Evolutionary conservation across 1,284 basidiomycete species (phyloP), one percentile per base, ranked within the genome.

Genomic region (Marasmius tenuissimus): DNA sequence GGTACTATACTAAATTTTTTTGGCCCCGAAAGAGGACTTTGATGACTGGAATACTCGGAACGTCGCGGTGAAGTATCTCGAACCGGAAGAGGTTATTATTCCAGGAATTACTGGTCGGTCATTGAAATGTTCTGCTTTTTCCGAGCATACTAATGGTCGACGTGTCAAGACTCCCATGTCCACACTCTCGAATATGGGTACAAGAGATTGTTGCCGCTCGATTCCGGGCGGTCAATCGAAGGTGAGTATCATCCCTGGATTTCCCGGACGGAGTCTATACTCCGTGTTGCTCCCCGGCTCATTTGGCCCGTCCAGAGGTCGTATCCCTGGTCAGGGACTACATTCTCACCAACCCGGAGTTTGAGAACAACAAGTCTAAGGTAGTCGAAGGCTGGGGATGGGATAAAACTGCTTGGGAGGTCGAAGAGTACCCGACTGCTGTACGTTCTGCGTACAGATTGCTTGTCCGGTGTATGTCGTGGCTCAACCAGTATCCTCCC

Each of bases 311-410:
- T 27, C 27, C 66, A 85, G 92, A 93, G 62, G 80, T 91, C 9
- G 74, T 93, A 11, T 80, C 3, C 16, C 79, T 81, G 4, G 76
- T 95, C 18, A 88, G 89, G 63, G 66, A 71, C 0, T 91, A 92
- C 67, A 83, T 94, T 55, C 68, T 75, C 2, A 71, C 78, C 3
- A 81, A 85, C 60, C 82, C 86, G 0, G 81, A 86, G 52, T 70
- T 88, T n/a, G 70, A 80, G 1, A 71, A 78, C 0, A 79, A 87
- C 61, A 78, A 75, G 6, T 79, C 81, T 3, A 54, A 54, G 38
- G 35, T 54, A 12, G 38, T 54, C 16, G 52, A 54, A 37, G 52
- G 52, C 8, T 54, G 52, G 52, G 52, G 52, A 18, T 54, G 52
- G 52, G 52, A 54, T 54, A 54, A 54, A n/a, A 54, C 52, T 18